A percentile compares a stretch with the other conserved stretches of the same genome.
These are phyloP conservation scores for Dioscorea alata DNA, from an alignment of 106 monocot species.

Conservation along the genomic window DNA sequence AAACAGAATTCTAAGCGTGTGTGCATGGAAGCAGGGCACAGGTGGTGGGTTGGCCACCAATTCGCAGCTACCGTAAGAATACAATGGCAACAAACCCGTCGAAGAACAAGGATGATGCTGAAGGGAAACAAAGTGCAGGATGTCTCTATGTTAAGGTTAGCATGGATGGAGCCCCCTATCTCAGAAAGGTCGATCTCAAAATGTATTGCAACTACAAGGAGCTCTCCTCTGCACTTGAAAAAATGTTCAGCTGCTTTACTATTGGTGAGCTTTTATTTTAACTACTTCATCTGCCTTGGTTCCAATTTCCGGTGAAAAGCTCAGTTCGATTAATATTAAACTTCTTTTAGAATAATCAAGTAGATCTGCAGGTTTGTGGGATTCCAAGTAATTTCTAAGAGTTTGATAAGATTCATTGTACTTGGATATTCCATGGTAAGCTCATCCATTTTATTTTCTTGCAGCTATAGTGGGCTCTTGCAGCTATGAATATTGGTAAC, in stretches of 20 bases:
- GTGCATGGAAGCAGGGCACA: constrained; percentile 34
- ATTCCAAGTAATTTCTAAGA: no score
- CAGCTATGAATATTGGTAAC: no score
- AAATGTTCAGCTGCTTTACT: constrained; percentile 75
- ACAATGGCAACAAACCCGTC: constrained; percentile 47
- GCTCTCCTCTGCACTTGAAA: constrained; percentile 51
- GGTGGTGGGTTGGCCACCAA: constrained; percentile 76
- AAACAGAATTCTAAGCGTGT: not conserved
- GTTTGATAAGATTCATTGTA: not conserved
- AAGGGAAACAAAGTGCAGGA: constrained; percentile 29
- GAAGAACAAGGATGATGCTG: constrained; percentile 40
- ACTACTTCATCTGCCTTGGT: not conserved
- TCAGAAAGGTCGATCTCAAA: constrained; percentile 60
- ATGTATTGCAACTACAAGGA: constrained; percentile 50
- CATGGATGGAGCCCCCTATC: constrained; percentile 70
- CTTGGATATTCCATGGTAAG: not conserved
- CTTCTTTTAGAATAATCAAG: no score
- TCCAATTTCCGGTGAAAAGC: no score
- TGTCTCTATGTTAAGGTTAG: constrained; percentile 66
- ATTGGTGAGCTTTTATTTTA: constrained; percentile 32
- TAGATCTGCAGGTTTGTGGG: no score
- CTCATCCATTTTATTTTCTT: not conserved
- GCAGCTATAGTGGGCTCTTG: not conserved
- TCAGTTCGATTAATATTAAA: no score
- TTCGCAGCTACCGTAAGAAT: constrained; percentile 58